Base-by-base conservation (phyloP, 202 grass and related monocot species). In the Schoenoplectus triqueter region DNA sequence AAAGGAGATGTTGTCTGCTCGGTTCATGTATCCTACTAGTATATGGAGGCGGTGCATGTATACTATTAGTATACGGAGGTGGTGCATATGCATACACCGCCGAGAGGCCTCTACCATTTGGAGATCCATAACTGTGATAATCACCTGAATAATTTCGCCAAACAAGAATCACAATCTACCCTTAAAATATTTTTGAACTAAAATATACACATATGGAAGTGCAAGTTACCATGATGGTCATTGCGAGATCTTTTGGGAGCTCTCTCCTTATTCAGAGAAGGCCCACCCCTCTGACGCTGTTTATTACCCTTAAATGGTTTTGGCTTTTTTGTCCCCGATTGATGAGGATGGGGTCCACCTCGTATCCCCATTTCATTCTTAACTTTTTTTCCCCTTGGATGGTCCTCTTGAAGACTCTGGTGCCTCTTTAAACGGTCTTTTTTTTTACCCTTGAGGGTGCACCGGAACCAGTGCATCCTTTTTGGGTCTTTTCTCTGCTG, bases 371-470 rank as follows among this genome's bases (percentile, higher is more conserved):
- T 71, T 71, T 40, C 48, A 8, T 31, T 31, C 31, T 31, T 31
- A 22, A 45, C 81, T 55, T 83, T 65, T 41, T 83, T 83, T 83
- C 44, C 63, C 64, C 81, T 71, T 83, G 46, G 40, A 45, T 7
- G 49, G 9, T 54, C 81, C 70, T 42, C 69, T 83, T 13, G 65
- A 83, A 0, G 81, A 59, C 9, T 64, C 59, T 41, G 81, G 22
- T 83, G 65, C 48, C 10, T 83, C 65, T 13, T 69, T 54, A 71
- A 83, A 55, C 18, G 17, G 65, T 55, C 81, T 83, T 21, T 78
- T 78, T 45, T 70, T 69, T 56, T 11, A 83, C 70, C 66, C 22
- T 68, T 70, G 54, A 61, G 55, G 55, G 10, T n/a, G 54, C 44
- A 61, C 15, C 7, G 51, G 22, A 45, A 60, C 10, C 10, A 6